Base-by-base conservation (phyloP, 306 rosid genomes). In the Malus sylvestris region DNA sequence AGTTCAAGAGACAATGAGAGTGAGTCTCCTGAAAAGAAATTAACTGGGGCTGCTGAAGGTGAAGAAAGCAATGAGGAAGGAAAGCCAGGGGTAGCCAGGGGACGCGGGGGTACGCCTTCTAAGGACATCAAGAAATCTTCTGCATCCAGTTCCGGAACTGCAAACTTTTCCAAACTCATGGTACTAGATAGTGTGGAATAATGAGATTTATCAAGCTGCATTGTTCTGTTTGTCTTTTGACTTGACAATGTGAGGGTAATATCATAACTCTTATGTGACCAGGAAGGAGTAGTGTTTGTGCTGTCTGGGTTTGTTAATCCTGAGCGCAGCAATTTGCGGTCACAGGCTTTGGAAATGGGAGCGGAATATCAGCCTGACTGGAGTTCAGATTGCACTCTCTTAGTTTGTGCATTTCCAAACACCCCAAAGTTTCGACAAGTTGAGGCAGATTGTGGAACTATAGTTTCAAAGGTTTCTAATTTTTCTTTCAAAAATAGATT, bases 251-350 rank as follows among this genome's bases (percentile, higher is more conserved):
- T 22, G 72, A 78, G 75, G 82, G 32, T 81, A 35, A 77, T 61
- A 15, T 42, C 64, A 29, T 65, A 14, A 23, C 65, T 77, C 20
- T 79, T 74, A 40, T 73, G 3, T 84, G 81, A 71, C 63, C 97
- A 94, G 97, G 95, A 91, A 82, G 97, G 97, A 25, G 96, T 94
- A 63, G 93, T 91, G 75, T 94, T 91, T 82, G 97, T 90, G 79
- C 72, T 94, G 61, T 94, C 98, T 11, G 98, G 98, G 29, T 90
- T 94, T 87, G 93, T 94, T 66, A 94, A 94, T 87, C 97, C 98
- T 2, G 95, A 94, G 86, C 93, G 97, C 33, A 75, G 97, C 77
- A 83, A 75, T 73, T 77, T 95, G 90, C 79, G 97, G 67, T 95
- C 97, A 35, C 96, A 72, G 30, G 96, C 97, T 2, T 75, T 95